Evolutionary conservation across 148 eudicot genomes (phyloP).

Genomic region (Bassia scoparia): DNA sequence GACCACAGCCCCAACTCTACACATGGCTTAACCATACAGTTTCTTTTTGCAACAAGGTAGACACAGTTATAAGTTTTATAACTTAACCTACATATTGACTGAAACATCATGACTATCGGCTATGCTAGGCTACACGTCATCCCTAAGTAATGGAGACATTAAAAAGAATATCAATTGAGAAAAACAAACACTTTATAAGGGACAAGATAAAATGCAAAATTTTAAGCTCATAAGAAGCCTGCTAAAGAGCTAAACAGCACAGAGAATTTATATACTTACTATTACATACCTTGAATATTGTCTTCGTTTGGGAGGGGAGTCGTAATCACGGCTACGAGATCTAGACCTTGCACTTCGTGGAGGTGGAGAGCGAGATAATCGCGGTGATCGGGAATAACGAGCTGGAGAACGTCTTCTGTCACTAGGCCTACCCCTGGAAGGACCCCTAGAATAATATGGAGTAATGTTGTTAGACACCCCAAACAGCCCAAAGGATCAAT

Average conservation of each 20-base stretch:
- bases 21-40: neutral
- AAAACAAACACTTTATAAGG: neutral
- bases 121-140: neutral
- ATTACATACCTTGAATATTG: slow-evolving; percentile 37
- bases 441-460: slow-evolving; percentile 31
- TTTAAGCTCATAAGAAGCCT: neutral
- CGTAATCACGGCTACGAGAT: slow-evolving; percentile 54
- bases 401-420: slow-evolving; percentile 79
- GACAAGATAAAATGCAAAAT: too few species aligned
- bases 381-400: slow-evolving; percentile 66
- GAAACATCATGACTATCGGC: neutral
- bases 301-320: slow-evolving; percentile 64
- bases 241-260: neutral
- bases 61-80: neutral
- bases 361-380: slow-evolving; percentile 60
- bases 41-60: neutral
- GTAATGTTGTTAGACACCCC: neutral
- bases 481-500: neutral
- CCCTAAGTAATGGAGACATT: neutral
- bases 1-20: neutral
- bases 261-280: neutral
- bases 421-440: slow-evolving; percentile 43
- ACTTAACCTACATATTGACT: neutral
- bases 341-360: slow-evolving; percentile 65
- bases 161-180: neutral